Base-by-base conservation (phyloP, 139 green algal species). In the Chlamydomonas eustigma region DNA sequence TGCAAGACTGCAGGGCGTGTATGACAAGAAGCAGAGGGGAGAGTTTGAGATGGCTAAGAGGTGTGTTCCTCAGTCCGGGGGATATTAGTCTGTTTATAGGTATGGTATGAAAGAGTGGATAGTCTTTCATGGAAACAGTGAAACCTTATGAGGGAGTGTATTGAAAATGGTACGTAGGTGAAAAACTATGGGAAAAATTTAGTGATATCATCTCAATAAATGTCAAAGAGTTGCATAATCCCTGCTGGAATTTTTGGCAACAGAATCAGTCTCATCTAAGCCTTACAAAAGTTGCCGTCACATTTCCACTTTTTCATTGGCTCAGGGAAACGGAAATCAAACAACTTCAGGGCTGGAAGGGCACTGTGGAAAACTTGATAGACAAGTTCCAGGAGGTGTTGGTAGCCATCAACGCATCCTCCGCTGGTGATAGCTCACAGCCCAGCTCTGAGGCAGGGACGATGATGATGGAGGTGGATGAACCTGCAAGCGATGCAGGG, bases 271-370 rank as follows among this genome's bases (percentile, higher is more conserved):
- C n/a, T n/a, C n/a, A n/a, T n/a, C n/a, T n/a, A n/a, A n/a, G n/a
- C n/a, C n/a, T n/a, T n/a, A n/a, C n/a, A n/a, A n/a, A n/a, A 39
- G 4, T 72, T 6, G 44, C 44, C 39, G 64, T 5, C 2, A 37
- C 24, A 22, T 32, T 36, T n/a, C 32, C n/a, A 58, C 3, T 63
- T 39, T 34, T 58, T 12, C 44, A 28, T 68, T 8, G 63, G n/a
- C 73, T 71, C 70, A 88, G 88, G 12, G 88, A 94, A 71, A 86
- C 83, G 25, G 91, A 97, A 83, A 90, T 95, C 58, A 94, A 92
- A 78, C 91, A 95, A 85, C 84, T 97, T 75, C 77, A 90, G 50
- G 86, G 87, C 50, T 93, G 89, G 89, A 85, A 89, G 72, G 73
- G 77, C 30, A 93, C 86, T 0, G 83, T 93, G 25, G 85, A 88